phyloP scores from a whole-genome alignment of 345 rosid genomes.

The Bruguiera sexangula region DNA sequence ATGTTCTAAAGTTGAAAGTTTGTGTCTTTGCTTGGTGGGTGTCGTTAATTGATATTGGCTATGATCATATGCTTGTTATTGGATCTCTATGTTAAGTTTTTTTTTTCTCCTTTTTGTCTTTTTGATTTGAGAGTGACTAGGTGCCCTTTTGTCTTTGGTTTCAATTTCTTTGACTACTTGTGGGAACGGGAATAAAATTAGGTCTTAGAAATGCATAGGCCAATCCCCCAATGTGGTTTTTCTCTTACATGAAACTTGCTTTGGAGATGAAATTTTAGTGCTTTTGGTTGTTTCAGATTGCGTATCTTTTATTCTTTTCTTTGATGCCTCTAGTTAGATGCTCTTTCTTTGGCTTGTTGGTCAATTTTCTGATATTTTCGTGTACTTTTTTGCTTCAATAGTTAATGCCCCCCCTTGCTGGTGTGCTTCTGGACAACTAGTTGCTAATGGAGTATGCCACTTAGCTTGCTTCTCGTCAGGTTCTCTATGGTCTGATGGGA shows the following conservation, averaged over 20 bases:
- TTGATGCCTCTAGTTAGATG: neutral
- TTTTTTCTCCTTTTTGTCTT: neutral
- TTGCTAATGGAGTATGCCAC: constrained; percentile 22
- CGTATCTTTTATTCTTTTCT: neutral
- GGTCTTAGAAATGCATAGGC: neutral
- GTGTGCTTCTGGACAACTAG: constrained; percentile 18
- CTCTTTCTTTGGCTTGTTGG: neutral
- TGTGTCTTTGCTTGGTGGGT: constrained; percentile 12
- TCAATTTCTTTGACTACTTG: neutral
- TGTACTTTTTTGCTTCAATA: too few relatives aligned
- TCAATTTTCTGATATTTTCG: neutral
- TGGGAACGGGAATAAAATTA: neutral
- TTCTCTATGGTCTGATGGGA: constrained; percentile 25
- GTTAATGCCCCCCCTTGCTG: neutral
- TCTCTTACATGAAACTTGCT: neutral
- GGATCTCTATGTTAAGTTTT: constrained; percentile 23
- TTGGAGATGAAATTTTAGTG: neutral
- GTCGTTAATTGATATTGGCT: constrained; percentile 9
- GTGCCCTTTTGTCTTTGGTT: neutral
- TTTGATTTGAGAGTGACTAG: too few relatives aligned
- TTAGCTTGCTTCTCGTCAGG: constrained; percentile 12
- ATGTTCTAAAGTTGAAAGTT: constrained; percentile 11
- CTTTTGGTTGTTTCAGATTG: neutral
- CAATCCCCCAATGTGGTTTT: neutral
- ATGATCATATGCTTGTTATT: constrained; percentile 11